Percentiles rank a stretch among this genome's conserved stretches.
Conservation (phyloP, 164 flowering plant genomes). For the Berberis thunbergii region DNA sequence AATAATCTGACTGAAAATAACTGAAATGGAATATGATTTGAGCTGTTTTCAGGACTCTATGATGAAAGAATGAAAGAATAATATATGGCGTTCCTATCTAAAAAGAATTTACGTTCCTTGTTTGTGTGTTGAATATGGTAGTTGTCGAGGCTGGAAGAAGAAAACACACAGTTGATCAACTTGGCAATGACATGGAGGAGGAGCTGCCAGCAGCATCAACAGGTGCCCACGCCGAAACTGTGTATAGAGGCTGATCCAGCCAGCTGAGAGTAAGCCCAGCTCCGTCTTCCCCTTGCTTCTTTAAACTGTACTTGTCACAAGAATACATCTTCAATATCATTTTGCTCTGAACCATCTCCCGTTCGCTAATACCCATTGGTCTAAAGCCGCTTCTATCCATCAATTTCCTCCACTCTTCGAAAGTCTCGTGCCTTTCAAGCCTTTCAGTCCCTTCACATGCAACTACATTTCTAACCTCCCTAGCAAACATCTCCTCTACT, state of each 20-base stretch:
- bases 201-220: slow-evolving; percentile 54
- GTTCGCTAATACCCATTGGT: slow-evolving; percentile 34
- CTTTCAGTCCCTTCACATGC: slow-evolving; percentile 84
- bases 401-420: slow-evolving; percentile 51
- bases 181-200: slow-evolving; percentile 49
- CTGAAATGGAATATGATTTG: not conserved
- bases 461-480: slow-evolving; percentile 70
- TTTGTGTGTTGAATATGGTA: slow-evolving; percentile 7
- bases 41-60: slow-evolving; percentile 11
- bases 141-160: not conserved
- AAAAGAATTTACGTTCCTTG: slow-evolving; percentile 35
- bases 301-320: slow-evolving; percentile 30
- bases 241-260: slow-evolving; percentile 74
- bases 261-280: slow-evolving; percentile 56
- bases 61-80: slow-evolving; percentile 40
- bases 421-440: slow-evolving; percentile 67
- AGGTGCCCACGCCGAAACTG: slow-evolving; percentile 87
- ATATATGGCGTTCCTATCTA: slow-evolving; percentile 29
- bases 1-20: not conserved
- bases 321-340: slow-evolving; percentile 83
- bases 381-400: slow-evolving; percentile 67
- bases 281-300: slow-evolving; percentile 39
- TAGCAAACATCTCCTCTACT: slow-evolving; percentile 74
- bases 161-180: slow-evolving; percentile 14
- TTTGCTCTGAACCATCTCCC: slow-evolving; percentile 61